Conservation (phyloP, 2,329 filamentous ascomycete species). For the Escovopsis sp. region DNA sequence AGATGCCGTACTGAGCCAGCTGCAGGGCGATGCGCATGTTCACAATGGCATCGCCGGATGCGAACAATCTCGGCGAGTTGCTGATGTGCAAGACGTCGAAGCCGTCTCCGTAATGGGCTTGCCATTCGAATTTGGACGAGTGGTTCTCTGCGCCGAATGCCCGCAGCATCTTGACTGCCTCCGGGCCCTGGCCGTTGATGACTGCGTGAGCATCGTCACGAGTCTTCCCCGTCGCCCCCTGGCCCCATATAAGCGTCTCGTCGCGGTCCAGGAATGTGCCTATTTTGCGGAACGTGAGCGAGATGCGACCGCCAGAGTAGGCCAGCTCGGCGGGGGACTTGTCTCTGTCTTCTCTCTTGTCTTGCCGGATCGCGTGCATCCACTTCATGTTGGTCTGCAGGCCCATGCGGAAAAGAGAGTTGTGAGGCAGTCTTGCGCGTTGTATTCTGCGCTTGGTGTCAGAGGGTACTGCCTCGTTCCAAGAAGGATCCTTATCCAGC, state of each 20-base stretch:
- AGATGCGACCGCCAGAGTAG: constrained; percentile 65
- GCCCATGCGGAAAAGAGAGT: constrained; percentile 75
- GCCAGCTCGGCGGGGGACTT: constrained; percentile 57
- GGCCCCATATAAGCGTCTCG: constrained; percentile 69
- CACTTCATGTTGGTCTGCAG: constrained; percentile 68
- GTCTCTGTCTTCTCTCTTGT: constrained; percentile 56
- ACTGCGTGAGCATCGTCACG: constrained; percentile 44
- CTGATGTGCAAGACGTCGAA: constrained; percentile 69
- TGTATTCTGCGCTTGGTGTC: constrained; percentile 38
- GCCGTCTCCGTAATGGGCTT: constrained; percentile 56
- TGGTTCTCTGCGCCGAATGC: constrained; percentile 83
- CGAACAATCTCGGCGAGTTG: constrained; percentile 33
- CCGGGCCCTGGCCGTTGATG: constrained; percentile 50
- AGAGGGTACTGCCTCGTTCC: constrained; percentile 4
- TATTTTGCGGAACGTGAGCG: constrained; percentile 79
- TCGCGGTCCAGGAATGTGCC: constrained; percentile 63
- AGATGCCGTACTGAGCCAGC: constrained; percentile 31
- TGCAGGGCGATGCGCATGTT: constrained; percentile 36
- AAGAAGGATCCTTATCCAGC: constrained; percentile 23
- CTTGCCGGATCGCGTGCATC: constrained; percentile 83
- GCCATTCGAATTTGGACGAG: constrained; percentile 56
- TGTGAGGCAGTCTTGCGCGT: constrained; percentile 66
- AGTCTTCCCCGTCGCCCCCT: constrained; percentile 63
- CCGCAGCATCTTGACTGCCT: constrained; percentile 53
- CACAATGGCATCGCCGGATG: constrained; percentile 28